A percentile compares a stretch with the other conserved stretches of the same genome.
Evolutionary conservation across 805 yeast species (phyloP).

Genomic region (Candida dajiaensis): DNA sequence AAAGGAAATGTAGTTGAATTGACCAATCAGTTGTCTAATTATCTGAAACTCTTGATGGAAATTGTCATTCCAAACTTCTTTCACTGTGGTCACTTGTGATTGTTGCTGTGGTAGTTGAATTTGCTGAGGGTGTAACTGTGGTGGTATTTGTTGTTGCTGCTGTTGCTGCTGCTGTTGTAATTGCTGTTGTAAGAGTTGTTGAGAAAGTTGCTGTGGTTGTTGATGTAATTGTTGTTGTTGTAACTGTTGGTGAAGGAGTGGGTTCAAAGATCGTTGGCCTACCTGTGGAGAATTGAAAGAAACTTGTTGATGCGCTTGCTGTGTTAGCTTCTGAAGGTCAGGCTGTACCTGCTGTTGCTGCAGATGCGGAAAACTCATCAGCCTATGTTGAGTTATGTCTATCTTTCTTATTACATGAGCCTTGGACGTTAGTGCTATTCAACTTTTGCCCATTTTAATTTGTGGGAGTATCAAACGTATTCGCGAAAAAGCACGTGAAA

Average conservation of each 20-base stretch:
- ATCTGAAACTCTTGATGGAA: slow-evolving; percentile 60
- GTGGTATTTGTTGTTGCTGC: slow-evolving; percentile 15
- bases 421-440: not conserved
- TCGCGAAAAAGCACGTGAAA: not conserved
- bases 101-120: slow-evolving; percentile 19
- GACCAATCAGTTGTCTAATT: slow-evolving; percentile 52
- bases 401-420: too few relatives aligned
- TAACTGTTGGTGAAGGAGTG: not conserved
- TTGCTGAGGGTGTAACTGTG: slow-evolving; percentile 12
- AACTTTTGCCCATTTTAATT: not conserved
- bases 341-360: slow-evolving; percentile 1
- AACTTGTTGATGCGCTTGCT: not conserved
- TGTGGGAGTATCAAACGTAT: not conserved
- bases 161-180: slow-evolving; percentile 17
- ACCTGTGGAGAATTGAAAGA: not conserved
- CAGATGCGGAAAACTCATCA: not conserved
- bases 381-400: not conserved
- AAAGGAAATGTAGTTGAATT: slow-evolving; percentile 56
- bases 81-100: slow-evolving; percentile 37
- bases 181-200: slow-evolving; percentile 8
- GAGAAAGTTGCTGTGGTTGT: slow-evolving; percentile 1
- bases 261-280: not conserved
- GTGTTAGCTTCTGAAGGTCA: not conserved
- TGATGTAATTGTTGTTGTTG: not conserved
- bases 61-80: slow-evolving; percentile 72